Evolutionary conservation across 352 stramenopile species (phyloP).

Genomic region (Pythium sukuiense): DNA sequence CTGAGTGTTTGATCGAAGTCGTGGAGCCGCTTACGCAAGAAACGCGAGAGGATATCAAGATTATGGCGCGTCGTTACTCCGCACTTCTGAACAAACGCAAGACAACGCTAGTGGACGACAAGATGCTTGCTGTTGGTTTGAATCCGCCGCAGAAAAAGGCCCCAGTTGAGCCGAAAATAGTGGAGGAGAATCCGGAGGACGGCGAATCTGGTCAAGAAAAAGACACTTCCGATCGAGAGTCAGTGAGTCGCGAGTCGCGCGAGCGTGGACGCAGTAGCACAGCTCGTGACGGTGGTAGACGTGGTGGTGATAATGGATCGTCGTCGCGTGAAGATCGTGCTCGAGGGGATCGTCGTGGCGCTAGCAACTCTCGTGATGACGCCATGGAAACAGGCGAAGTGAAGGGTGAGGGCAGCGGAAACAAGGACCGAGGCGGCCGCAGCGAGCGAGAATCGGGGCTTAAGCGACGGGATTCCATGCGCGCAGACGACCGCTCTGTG

Average conservation of each 20-base stretch:
- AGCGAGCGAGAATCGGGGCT: not conserved
- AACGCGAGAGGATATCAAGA: slow-evolving; percentile 87
- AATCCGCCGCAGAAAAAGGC: slow-evolving; percentile 27
- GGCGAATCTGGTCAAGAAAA: slow-evolving; percentile 17
- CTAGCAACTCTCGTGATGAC: slow-evolving; percentile 22
- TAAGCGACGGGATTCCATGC: slow-evolving; percentile 26
- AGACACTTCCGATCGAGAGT: not conserved
- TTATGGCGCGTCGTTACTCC: slow-evolving; percentile 88
- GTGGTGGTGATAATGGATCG: slow-evolving; percentile 18
- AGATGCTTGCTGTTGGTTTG: slow-evolving; percentile 37
- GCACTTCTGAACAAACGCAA: slow-evolving; percentile 81
- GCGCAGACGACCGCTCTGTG: slow-evolving; percentile 9
- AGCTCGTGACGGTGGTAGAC: slow-evolving; percentile 10
- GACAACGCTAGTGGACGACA: slow-evolving; percentile 62
- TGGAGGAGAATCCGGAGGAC: slow-evolving; percentile 25
- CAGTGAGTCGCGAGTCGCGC: slow-evolving; percentile 2
- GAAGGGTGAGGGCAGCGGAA: slow-evolving; percentile 14
- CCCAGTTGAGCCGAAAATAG: slow-evolving; percentile 27
- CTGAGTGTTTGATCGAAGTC: slow-evolving; percentile 60
- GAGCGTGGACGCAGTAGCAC: slow-evolving; percentile 13
- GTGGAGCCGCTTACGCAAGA: slow-evolving; percentile 76
- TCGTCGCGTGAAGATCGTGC: slow-evolving; percentile 10
- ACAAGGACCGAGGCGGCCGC: slow-evolving; percentile 17
- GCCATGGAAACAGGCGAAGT: slow-evolving; percentile 26
- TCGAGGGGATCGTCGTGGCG: slow-evolving; percentile 16